A percentile compares a stretch with the other conserved stretches of the same genome.
phyloP scores from a whole-genome alignment of 2,329 filamentous ascomycete genomes.

The Leptodontidium sp. region DNA sequence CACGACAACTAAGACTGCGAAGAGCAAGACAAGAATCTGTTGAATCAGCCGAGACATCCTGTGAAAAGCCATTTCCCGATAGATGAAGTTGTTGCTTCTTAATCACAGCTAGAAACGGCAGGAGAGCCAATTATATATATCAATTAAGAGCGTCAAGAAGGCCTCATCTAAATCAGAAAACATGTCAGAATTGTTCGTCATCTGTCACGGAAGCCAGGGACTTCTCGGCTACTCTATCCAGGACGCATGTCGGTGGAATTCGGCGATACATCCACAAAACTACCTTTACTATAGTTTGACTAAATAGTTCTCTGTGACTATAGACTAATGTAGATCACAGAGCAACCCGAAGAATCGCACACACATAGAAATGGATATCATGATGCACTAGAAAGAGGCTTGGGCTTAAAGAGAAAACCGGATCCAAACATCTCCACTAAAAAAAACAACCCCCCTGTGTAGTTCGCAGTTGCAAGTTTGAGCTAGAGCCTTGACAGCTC shows the following conservation, averaged over 20 bases:
- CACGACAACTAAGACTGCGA: neutral
- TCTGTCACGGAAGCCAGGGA: neutral
- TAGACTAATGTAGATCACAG: no score
- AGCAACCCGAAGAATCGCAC: no score
- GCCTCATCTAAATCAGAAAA: neutral
- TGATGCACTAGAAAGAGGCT: no score
- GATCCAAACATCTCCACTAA: no score
- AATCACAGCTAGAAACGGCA: neutral
- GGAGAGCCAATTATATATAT: neutral
- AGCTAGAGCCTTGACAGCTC: no score
- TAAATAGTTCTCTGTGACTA: no score
- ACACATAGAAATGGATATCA: no score
- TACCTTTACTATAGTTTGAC: neutral
- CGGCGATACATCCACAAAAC: neutral
- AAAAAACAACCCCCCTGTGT: no score
- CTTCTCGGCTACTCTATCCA: neutral
- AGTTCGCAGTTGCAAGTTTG: no score
- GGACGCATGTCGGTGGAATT: constrained; percentile 3
- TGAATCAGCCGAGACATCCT: constrained; percentile 5
- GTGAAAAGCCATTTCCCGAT: neutral
- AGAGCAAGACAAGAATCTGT: constrained; percentile 1
- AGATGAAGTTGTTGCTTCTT: neutral
- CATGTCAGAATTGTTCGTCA: neutral
- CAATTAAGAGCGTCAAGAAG: no score
- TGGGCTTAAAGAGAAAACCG: no score